Base-by-base conservation (phyloP, 192 early-diverging fungal genomes). In the Coemansia sp. region DNA sequence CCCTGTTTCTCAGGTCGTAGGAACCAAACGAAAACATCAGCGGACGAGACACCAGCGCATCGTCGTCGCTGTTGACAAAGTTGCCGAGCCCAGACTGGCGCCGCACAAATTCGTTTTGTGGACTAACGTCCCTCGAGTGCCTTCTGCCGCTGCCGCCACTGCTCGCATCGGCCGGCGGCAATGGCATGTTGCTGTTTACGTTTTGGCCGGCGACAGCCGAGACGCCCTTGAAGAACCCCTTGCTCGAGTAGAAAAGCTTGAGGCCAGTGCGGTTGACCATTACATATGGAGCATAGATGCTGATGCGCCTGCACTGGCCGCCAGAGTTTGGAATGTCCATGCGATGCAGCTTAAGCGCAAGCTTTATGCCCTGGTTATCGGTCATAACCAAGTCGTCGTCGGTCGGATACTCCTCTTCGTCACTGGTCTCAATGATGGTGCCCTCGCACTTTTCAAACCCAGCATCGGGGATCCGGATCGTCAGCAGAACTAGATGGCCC, bases 11-110 rank as follows among this genome's bases (percentile, higher is more conserved):
- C 46, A 90, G 86, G 48, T 97, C 94, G 63, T 86, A 86, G 27
- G 83, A 90, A 1, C 89, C 88, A 69, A 95, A 98, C 4, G 95
- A 95, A 71, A 95, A 98, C 91, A 98, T 91, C 23, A 96, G 85
- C 20, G 81, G 81, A 0, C 55, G 69, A 0, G 68, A 47, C 1
- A 27, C 52, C 36, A 55, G 39, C 6, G 48, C 22, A 22, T 46
- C 45, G 54, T 46, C 22, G 35, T 27, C 36, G n/a, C 30, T 29
- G 49, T 23, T 19, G 19, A 47, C 22, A 53, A 57, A 18, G 20
- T 53, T 58, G 52, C 65, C 29, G 22, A 48, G 22, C 46, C 59
- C 11, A 32, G 67, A 48, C n/a, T 30, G 59, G 2, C 53, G 51
- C 0, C 66, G 59, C 20, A 61, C 42, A 61, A 68, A 68, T 24